These are phyloP conservation scores for Coemansia umbellata DNA, from an alignment of 192 early-diverging fungal genomes.

Conservation along the genomic window DNA sequence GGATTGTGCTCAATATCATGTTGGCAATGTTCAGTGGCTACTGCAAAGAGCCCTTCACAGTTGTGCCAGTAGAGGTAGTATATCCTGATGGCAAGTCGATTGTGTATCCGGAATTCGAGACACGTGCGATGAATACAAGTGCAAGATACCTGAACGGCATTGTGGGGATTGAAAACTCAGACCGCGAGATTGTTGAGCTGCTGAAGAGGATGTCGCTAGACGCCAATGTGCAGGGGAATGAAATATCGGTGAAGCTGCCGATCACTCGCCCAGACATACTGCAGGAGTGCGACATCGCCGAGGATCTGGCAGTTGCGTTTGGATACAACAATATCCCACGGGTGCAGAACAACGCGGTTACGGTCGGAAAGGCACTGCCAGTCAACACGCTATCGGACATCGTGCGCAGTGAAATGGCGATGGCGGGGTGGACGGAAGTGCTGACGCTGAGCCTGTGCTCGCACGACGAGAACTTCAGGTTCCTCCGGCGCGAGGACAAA, in stretches of 20 bases:
- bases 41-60: slow-evolving; percentile 86
- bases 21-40: slow-evolving; percentile 95
- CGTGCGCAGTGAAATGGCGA: slow-evolving; percentile 80
- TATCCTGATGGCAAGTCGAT: slow-evolving; percentile 72
- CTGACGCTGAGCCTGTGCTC: slow-evolving; percentile 95
- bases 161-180: slow-evolving; percentile 68
- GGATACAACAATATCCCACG: slow-evolving; percentile 92
- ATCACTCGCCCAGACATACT: slow-evolving; percentile 91
- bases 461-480: slow-evolving; percentile 93
- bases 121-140: slow-evolving; percentile 66
- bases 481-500: slow-evolving; percentile 76
- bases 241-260: slow-evolving; percentile 76
- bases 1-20: slow-evolving; percentile 90
- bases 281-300: slow-evolving; percentile 96
- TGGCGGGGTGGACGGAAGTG: slow-evolving; percentile 91
- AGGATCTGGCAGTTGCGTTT: slow-evolving; percentile 95
- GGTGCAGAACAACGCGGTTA: slow-evolving; percentile 72
- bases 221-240: slow-evolving; percentile 50
- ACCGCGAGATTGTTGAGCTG: slow-evolving; percentile 68
- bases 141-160: slow-evolving; percentile 85
- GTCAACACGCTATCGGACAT: slow-evolving; percentile 90
- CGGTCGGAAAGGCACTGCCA: slow-evolving; percentile 83
- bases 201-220: slow-evolving; percentile 86
- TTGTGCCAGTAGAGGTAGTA: slow-evolving; percentile 88
- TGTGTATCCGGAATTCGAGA: slow-evolving; percentile 71